A percentile compares a stretch with the other conserved stretches of the same genome.
These are phyloP conservation scores for Thuidium tamariscinum DNA, from an alignment of 225 moss, liverwort and hornwort genomes.

Conservation along the genomic window DNA sequence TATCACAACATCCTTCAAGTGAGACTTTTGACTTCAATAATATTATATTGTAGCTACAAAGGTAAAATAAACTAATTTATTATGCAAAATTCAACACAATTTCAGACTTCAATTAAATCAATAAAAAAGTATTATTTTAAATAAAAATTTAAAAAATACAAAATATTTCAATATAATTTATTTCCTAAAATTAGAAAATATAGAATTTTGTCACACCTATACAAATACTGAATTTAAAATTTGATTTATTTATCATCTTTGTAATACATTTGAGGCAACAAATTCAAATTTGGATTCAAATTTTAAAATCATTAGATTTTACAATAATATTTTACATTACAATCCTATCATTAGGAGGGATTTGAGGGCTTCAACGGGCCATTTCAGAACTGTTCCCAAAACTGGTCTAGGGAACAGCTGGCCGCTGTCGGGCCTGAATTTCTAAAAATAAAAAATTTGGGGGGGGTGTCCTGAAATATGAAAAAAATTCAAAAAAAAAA, in stretches of 20 bases:
- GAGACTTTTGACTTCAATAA: neutral
- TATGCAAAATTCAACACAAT: neutral
- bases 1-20: neutral
- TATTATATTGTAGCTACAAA: neutral
- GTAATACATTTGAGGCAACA: neutral
- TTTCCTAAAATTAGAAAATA: neutral
- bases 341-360: too few species aligned
- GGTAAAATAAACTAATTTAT: neutral
- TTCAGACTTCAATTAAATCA: neutral
- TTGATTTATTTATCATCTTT: neutral
- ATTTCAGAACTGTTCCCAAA: too few species aligned
- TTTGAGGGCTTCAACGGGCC: too few species aligned
- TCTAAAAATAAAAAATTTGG: too few species aligned
- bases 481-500: too few species aligned
- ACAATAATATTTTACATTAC: too few species aligned
- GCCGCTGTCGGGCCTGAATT: too few species aligned
- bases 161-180: neutral
- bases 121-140: accelerated
- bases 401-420: too few species aligned
- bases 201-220: neutral
- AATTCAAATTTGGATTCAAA: neutral
- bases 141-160: neutral
- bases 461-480: too few species aligned
- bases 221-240: neutral
- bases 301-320: too few species aligned